Conservation (phyloP, 768 basidiomycete genomes). For the Chalciporus sphaerocephalus region DNA sequence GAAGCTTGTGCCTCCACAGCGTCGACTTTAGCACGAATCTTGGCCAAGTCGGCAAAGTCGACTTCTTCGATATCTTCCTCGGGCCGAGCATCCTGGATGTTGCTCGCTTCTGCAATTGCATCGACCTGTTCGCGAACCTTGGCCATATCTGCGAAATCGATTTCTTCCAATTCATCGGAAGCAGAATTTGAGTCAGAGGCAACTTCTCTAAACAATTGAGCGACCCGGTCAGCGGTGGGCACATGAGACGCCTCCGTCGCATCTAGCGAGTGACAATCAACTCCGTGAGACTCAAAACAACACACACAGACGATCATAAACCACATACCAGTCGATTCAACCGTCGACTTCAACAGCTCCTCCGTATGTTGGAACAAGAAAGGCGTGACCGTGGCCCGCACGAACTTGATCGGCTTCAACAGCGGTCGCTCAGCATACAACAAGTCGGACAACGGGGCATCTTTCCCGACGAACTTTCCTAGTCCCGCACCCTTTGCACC, state of each 20-base stretch:
- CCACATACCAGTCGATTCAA: slow-evolving; percentile 50
- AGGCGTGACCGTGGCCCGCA: slow-evolving; percentile 51
- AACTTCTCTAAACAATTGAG: slow-evolving; percentile 54
- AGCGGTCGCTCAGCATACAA: slow-evolving; percentile 57
- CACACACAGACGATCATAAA: not conserved
- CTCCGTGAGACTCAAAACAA: slow-evolving; percentile 5
- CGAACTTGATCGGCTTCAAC: slow-evolving; percentile 65
- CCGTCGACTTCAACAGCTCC: slow-evolving; percentile 53
- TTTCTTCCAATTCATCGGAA: slow-evolving; percentile 44
- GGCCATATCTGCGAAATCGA: slow-evolving; percentile 62
- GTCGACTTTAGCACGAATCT: slow-evolving; percentile 19
- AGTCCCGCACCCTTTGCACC: not conserved
- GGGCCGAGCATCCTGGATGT: not conserved
- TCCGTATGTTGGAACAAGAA: slow-evolving; percentile 53
- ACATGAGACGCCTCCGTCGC: slow-evolving; percentile 51
- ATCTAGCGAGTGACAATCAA: not conserved
- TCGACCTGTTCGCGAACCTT: slow-evolving; percentile 41
- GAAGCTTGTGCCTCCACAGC: not conserved
- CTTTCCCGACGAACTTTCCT: slow-evolving; percentile 15
- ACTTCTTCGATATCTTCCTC: not conserved
- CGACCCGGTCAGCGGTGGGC: slow-evolving; percentile 68
- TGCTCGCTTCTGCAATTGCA: not conserved
- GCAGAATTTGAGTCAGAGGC: slow-evolving; percentile 16
- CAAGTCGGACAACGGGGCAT: slow-evolving; percentile 51
- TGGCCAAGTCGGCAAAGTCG: not conserved